A percentile compares a stretch with the other conserved stretches of the same genome.
phyloP scores from a whole-genome alignment of 495 filamentous ascomycete species.

The Chaetomium tenue region DNA sequence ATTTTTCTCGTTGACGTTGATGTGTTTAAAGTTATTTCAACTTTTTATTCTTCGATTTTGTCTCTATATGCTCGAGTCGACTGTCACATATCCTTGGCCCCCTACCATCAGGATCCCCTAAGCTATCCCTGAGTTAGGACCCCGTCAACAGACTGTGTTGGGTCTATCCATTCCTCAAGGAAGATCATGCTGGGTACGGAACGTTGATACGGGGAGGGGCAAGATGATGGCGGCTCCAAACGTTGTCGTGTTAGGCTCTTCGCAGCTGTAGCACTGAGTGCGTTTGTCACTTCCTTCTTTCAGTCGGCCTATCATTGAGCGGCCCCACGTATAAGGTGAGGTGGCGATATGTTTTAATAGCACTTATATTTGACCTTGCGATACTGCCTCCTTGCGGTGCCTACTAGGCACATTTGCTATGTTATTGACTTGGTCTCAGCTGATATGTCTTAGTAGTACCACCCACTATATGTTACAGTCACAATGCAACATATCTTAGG shows the following conservation, averaged over 20 bases:
- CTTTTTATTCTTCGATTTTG: constrained; percentile 26
- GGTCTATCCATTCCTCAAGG: not conserved
- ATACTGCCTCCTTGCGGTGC: not conserved
- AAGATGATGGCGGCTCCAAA: not conserved
- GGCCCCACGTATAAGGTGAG: not conserved
- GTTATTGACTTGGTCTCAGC: too few species aligned
- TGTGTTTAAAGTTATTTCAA: not conserved
- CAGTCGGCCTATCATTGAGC: too few species aligned
- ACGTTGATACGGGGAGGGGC: not conserved
- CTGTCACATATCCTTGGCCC: constrained; percentile 7
- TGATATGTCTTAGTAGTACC: too few species aligned
- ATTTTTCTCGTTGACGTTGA: constrained; percentile 35
- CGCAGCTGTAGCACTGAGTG: not conserved
- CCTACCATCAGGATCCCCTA: constrained; percentile 15
- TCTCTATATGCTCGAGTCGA: constrained; percentile 6
- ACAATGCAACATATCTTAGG: too few species aligned
- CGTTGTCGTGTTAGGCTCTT: not conserved
- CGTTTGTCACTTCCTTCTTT: constrained; percentile 28
- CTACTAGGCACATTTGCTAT: too few species aligned
- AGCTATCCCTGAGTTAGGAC: not conserved
- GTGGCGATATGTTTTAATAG: not conserved
- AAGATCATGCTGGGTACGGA: not conserved
- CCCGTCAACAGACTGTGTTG: not conserved
- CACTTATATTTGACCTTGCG: not conserved
- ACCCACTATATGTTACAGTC: too few species aligned